These are phyloP conservation scores for Gymnopilus dilepis DNA, from an alignment of 768 basidiomycete genomes.

Conservation along the genomic window DNA sequence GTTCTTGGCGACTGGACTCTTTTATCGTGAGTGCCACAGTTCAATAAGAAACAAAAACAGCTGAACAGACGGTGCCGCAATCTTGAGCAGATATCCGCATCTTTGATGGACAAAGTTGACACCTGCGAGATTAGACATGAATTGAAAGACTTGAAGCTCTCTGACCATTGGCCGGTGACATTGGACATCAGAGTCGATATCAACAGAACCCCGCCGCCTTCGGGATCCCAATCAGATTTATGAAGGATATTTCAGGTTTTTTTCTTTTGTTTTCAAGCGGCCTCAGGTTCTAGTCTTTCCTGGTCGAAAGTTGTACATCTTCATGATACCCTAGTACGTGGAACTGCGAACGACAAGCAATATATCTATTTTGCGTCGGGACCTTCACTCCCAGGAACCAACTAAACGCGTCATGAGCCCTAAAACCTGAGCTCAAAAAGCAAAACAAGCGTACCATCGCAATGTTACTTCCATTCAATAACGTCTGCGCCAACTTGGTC, in stretches of 20 bases:
- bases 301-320: not conserved
- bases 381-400: constrained; percentile 46
- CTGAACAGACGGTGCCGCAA: not conserved
- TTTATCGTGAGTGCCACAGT: constrained; percentile 9
- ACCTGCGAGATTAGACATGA: constrained; percentile 13
- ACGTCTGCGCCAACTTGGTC: constrained; percentile 85
- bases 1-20: constrained; percentile 15
- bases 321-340: not conserved
- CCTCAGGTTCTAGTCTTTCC: not conserved
- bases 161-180: constrained; percentile 17
- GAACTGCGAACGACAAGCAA: not conserved
- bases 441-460: constrained; percentile 73
- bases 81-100: constrained; percentile 1
- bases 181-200: constrained; percentile 8
- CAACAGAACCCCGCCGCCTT: no score
- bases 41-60: no score
- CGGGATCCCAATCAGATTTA: no score
- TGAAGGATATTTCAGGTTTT: no score
- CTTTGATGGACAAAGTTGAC: constrained; percentile 6
- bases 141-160: constrained; percentile 12
- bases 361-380: constrained; percentile 25
- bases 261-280: not conserved
- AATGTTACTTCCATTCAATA: constrained; percentile 94
- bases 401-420: constrained; percentile 26
- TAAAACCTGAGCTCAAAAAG: not conserved